Evolutionary conservation across 495 filamentous ascomycete genomes (phyloP).

Genomic region (Daldinia caldariorum): DNA sequence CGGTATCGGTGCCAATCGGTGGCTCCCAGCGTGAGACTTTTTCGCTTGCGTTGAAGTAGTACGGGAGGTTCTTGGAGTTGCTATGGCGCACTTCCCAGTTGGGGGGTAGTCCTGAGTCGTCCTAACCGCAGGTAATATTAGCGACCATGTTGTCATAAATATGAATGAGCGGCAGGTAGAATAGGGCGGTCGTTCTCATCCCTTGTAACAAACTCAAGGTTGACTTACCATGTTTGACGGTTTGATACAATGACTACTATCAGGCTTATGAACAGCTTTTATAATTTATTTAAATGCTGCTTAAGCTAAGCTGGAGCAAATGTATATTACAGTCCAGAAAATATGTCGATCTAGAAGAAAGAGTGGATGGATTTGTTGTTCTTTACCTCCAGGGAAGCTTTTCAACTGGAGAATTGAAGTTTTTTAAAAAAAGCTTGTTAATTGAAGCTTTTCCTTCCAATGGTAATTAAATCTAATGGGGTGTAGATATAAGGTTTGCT

Average conservation of each 20-base stretch:
- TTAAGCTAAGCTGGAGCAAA: conserved; percentile 2
- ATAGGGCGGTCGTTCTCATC: background rate
- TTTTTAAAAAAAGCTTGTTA: background rate
- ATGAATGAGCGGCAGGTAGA: conserved; percentile 5
- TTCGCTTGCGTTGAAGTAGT: conserved; percentile 90
- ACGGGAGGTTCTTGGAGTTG: conserved; percentile 96
- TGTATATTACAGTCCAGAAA: conserved; percentile 7
- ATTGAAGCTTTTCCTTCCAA: background rate
- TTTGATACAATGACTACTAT: conserved; percentile 11
- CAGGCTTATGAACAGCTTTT: conserved; percentile 9
- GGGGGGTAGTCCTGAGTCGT: conserved; percentile 82
- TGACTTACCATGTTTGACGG: conserved; percentile 35
- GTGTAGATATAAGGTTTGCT: background rate
- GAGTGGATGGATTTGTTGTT: conserved; percentile 2
- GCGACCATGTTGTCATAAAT: background rate
- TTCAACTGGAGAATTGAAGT: background rate
- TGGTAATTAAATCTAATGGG: background rate
- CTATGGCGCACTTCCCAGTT: conserved; percentile 95
- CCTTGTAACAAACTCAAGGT: background rate
- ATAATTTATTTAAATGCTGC: conserved; percentile 8
- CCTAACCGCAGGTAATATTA: conserved; percentile 50
- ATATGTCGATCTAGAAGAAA: conserved; percentile 9
- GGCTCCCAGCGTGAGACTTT: conserved; percentile 95
- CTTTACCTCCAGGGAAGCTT: conserved; percentile 11
- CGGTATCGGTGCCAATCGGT: conserved; percentile 82